phyloP scores from a whole-genome alignment of 208 protist genomes.

The Leishmania turanica region DNA sequence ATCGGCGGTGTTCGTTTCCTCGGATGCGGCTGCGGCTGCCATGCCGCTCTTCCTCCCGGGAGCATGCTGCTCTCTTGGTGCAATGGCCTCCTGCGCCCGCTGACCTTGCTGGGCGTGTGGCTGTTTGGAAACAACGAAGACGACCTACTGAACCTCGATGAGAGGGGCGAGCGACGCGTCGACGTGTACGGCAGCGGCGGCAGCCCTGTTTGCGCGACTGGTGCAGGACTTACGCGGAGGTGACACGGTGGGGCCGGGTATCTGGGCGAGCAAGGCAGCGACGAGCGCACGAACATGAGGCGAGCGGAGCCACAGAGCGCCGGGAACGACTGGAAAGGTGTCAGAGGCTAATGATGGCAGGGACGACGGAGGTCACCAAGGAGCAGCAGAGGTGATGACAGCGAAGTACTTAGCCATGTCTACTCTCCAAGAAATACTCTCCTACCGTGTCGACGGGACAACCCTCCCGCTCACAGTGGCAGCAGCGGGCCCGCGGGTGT shows the following conservation, averaged over 20 bases:
- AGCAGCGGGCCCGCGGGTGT: slow-evolving; percentile 11
- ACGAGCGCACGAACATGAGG: not conserved
- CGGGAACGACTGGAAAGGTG: not conserved
- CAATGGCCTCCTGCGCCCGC: slow-evolving; percentile 9
- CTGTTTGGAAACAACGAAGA: slow-evolving; percentile 17
- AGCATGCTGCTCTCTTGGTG: slow-evolving; percentile 8
- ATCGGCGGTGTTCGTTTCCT: not conserved
- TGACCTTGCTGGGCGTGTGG: slow-evolving; percentile 11
- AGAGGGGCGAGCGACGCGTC: slow-evolving; percentile 10
- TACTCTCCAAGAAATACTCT: slow-evolving; percentile 5
- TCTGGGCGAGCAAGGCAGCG: not conserved
- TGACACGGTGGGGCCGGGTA: not conserved
- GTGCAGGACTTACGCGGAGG: slow-evolving; percentile 4
- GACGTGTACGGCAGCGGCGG: slow-evolving; percentile 15
- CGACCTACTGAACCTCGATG: slow-evolving; percentile 13
- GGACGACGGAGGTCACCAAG: not conserved
- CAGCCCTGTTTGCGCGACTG: slow-evolving; percentile 20
- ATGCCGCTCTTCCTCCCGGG: not conserved
- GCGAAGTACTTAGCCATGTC: not conserved
- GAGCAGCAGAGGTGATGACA: not conserved
- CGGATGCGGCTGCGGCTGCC: not conserved
- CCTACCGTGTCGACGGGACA: slow-evolving; percentile 2
- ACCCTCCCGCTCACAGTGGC: slow-evolving; percentile 25
- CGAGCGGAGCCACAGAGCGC: not conserved
- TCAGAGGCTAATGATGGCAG: not conserved